Percentiles rank a stretch among this genome's conserved stretches.
Evolutionary conservation across 169 alveolate species (phyloP).

Genomic region (Amoebophrya sp.): DNA sequence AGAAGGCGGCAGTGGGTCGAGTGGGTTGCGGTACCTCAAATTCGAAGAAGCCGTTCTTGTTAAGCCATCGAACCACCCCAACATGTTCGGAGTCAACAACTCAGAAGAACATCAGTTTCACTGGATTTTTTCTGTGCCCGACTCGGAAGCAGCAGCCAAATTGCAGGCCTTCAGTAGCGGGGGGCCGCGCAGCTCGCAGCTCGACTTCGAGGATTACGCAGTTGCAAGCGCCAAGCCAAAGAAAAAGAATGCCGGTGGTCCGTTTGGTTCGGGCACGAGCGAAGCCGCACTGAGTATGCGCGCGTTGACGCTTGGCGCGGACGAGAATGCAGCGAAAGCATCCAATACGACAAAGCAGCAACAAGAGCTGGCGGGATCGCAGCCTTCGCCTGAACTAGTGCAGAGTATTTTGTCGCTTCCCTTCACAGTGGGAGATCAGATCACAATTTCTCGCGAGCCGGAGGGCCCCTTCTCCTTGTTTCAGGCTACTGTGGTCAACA

Average conservation of each 20-base stretch:
- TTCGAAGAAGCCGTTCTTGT: background rate
- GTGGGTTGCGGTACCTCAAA: background rate
- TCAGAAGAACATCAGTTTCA: background rate
- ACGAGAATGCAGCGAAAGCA: background rate
- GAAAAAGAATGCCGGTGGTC: too few relatives aligned
- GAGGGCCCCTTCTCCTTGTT: background rate
- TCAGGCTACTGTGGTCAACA: background rate
- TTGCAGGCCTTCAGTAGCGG: background rate
- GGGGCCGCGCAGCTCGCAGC: background rate
- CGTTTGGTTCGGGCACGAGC: too few relatives aligned
- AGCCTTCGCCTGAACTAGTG: too few relatives aligned
- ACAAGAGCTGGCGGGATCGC: too few relatives aligned
- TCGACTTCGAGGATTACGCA: background rate
- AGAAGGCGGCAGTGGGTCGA: background rate
- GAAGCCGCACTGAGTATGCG: too few relatives aligned
- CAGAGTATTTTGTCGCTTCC: background rate
- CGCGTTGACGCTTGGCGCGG: too few relatives aligned
- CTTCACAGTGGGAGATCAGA: background rate
- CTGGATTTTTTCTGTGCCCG: background rate
- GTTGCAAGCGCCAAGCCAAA: background rate
- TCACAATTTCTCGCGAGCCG: background rate
- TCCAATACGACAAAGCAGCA: too few relatives aligned
- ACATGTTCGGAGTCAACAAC: background rate
- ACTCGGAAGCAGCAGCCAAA: background rate
- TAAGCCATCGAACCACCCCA: background rate